Percentiles rank a stretch among this genome's conserved stretches.
Conservation (phyloP, 2,329 filamentous ascomycete species). For the Rutstroemia sp. region DNA sequence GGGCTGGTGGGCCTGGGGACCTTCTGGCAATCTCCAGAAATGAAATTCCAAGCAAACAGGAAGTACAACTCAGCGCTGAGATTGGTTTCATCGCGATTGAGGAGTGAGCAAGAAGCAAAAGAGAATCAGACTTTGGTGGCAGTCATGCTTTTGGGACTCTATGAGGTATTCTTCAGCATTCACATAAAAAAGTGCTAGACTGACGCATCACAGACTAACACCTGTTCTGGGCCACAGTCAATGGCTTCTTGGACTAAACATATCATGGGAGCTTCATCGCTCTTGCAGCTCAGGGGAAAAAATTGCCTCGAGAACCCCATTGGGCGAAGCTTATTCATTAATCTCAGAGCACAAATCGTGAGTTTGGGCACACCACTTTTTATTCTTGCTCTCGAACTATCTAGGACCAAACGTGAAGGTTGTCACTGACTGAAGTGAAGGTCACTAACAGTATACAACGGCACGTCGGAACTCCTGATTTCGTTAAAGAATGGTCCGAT, state of each 20-base stretch:
- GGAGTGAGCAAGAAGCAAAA: constrained; percentile 17
- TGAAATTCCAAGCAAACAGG: constrained; percentile 10
- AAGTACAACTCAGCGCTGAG: constrained; percentile 20
- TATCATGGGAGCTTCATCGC: constrained; percentile 42
- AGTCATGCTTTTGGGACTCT: constrained; percentile 23
- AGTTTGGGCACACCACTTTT: background rate
- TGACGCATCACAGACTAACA: constrained; percentile 19
- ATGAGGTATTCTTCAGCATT: constrained; percentile 32
- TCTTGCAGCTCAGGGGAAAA: constrained; percentile 42
- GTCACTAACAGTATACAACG: constrained; percentile 45
- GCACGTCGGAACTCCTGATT: constrained; percentile 40
- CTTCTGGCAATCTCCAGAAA: constrained; percentile 18
- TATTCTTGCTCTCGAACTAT: too few relatives aligned
- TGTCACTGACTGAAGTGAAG: constrained; percentile 30
- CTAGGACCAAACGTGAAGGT: background rate
- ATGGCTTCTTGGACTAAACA: constrained; percentile 47
- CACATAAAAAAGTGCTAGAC: constrained; percentile 37
- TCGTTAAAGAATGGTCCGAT: constrained; percentile 38
- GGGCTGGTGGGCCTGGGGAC: constrained; percentile 21
- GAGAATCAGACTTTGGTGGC: constrained; percentile 23
- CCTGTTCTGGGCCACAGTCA: constrained; percentile 30
- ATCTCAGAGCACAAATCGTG: constrained; percentile 35
- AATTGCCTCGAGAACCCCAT: constrained; percentile 40
- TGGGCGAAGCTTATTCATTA: constrained; percentile 45
- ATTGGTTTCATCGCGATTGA: constrained; percentile 14